A percentile compares a stretch with the other conserved stretches of the same genome.
These are phyloP conservation scores for Cutaneotrichosporon cavernicola DNA, from an alignment of 1,284 basidiomycete genomes.

Conservation along the genomic window DNA sequence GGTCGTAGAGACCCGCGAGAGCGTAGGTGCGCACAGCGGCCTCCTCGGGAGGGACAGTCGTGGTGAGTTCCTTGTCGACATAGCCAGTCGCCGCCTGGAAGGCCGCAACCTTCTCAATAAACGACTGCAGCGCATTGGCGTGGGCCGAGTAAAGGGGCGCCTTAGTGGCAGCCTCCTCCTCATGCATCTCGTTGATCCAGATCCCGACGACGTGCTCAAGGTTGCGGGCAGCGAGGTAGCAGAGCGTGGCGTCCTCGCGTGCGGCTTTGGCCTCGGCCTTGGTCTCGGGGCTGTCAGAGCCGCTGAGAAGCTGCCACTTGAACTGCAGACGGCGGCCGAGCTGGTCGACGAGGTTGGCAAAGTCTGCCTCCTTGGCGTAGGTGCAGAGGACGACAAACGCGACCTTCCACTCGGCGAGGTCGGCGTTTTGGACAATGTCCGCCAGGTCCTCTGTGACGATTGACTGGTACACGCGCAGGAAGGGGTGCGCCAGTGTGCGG, in stretches of 20 bases:
- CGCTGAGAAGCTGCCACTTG: slow-evolving; percentile 64
- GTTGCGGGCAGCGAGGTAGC: slow-evolving; percentile 84
- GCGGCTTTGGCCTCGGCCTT: slow-evolving; percentile 59
- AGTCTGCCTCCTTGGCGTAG: slow-evolving; percentile 83
- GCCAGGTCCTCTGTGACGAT: slow-evolving; percentile 89
- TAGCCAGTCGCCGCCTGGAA: slow-evolving; percentile 90
- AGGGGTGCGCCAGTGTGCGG: slow-evolving; percentile 72
- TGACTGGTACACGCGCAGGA: slow-evolving; percentile 91
- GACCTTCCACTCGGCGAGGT: slow-evolving; percentile 92
- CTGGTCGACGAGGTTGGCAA: slow-evolving; percentile 81
- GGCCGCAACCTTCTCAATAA: slow-evolving; percentile 94
- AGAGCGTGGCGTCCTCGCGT: slow-evolving; percentile 87
- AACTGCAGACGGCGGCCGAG: slow-evolving; percentile 88
- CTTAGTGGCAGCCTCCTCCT: slow-evolving; percentile 66
- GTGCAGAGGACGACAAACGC: slow-evolving; percentile 97
- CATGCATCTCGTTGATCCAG: slow-evolving; percentile 86
- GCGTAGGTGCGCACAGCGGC: slow-evolving; percentile 71
- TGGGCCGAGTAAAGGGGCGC: slow-evolving; percentile 76
- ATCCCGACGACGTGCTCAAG: slow-evolving; percentile 87
- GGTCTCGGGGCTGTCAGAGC: slow-evolving; percentile 56
- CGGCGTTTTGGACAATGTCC: slow-evolving; percentile 94
- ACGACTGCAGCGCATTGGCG: slow-evolving; percentile 83
- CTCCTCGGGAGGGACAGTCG: slow-evolving; percentile 52
- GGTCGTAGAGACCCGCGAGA: slow-evolving; percentile 81
- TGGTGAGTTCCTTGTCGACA: slow-evolving; percentile 71